Evolutionary conservation across 2,329 filamentous ascomycete species (phyloP), one percentile per base, ranked within the genome.

Genomic region (Aspergillus luchuensis): DNA sequence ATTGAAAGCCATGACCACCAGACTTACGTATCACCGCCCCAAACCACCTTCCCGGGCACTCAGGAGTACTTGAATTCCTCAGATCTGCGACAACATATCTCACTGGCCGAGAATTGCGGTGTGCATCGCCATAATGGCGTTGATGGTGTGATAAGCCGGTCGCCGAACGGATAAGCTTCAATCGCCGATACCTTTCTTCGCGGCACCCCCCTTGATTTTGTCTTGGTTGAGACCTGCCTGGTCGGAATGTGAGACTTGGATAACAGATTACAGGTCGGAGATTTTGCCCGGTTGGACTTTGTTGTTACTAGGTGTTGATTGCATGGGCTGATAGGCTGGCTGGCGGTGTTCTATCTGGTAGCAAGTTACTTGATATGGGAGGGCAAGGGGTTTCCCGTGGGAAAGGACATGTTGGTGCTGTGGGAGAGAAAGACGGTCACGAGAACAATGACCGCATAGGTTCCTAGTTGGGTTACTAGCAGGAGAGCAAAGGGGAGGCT

Each of bases 71-170:
- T 13, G 11, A 36, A 36, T 36, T 36, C 33, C 11, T 13, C 33
- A 13, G 11, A 36, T 13, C 10, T 13, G 33, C 33, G 11, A 36
- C 10, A 36, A 36, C 33, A 36, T 36, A 23, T 13, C 23, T 56
- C 11, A 56, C 39, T 47, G 39, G 39, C 10, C 17, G 13, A 17
- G 23, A 56, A 47, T 56, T 56, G 53, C 53, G 53, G 53, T 56
- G 53, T 47, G 30, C 25, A 21, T 56, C 53, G 53, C 39, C 53
- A 56, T 56, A 56, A 45, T 33, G 39, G 39, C 53, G 25, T 47
- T 21, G 39, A 56, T 56, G 53, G 30, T 56, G 53, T 25, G 53
- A 56, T 47, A 47, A 47, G 47, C n/a, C 11, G 39, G 21, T 56
- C 53, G 53, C 25, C 53, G 53, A 56, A 8, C 39, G 15, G 39